phyloP scores from a whole-genome alignment of 2,329 filamentous ascomycete genomes.

The Metarhizium anisopliae region DNA sequence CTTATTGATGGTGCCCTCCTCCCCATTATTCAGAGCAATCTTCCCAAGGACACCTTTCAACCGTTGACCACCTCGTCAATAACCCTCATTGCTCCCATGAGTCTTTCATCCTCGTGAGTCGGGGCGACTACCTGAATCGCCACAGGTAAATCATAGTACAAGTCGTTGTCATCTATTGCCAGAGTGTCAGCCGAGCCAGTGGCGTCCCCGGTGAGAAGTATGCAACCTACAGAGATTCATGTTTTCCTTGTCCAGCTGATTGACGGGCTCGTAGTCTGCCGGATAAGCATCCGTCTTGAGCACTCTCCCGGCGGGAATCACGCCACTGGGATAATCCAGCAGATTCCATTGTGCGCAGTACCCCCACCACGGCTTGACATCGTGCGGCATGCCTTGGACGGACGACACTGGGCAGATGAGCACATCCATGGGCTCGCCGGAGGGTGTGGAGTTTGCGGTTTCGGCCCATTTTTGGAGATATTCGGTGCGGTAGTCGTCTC shows the following conservation, averaged over 20 bases:
- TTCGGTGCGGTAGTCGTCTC: constrained; percentile 29
- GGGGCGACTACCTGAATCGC: constrained; percentile 10
- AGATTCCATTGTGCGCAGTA: constrained; percentile 63
- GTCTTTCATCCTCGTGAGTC: constrained; percentile 11
- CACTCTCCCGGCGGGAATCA: constrained; percentile 10
- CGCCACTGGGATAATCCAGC: constrained; percentile 49
- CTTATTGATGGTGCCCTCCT: background rate
- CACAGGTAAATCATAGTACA: constrained; percentile 12
- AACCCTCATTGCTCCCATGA: constrained; percentile 10
- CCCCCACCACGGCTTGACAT: constrained; percentile 43
- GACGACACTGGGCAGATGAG: constrained; percentile 53
- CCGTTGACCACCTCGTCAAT: constrained; percentile 7
- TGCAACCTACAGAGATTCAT: constrained; percentile 9
- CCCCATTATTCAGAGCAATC: background rate
- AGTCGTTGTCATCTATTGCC: constrained; percentile 7
- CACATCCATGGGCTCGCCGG: constrained; percentile 39
- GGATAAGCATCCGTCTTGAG: constrained; percentile 9
- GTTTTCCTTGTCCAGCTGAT: constrained; percentile 10
- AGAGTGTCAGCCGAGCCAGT: background rate
- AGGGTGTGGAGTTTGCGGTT: constrained; percentile 18
- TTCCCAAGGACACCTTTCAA: background rate
- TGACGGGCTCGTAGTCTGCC: constrained; percentile 6
- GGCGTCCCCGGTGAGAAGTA: background rate
- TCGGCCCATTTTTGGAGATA: constrained; percentile 30
- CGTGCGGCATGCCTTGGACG: constrained; percentile 37